A percentile compares a stretch with the other conserved stretches of the same genome.
phyloP scores from a whole-genome alignment of 2,329 filamentous ascomycete species.

The Aspergillus sp. region DNA sequence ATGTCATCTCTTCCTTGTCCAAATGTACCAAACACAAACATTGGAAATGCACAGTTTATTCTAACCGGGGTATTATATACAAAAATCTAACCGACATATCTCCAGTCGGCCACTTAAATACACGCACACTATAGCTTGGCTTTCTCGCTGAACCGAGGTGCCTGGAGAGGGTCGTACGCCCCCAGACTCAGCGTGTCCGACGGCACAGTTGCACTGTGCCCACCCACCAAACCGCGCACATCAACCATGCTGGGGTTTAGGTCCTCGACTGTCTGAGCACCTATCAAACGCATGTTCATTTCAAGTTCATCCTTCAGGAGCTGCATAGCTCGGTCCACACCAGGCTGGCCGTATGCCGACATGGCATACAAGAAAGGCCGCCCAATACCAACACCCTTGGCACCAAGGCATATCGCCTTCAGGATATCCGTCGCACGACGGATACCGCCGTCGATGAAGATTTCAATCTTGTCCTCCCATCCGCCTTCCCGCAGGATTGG shows the following conservation, averaged over 20 bases:
- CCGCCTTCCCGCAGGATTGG: constrained; percentile 74
- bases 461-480: constrained; percentile 74
- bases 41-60: neutral
- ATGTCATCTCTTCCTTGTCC: too few relatives aligned
- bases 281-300: constrained; percentile 97
- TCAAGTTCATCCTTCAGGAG: constrained; percentile 94
- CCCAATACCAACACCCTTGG: constrained; percentile 89
- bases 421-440: constrained; percentile 90
- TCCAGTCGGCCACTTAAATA: neutral
- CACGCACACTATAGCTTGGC: constrained; percentile 36
- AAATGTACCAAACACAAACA: too few relatives aligned
- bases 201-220: constrained; percentile 60
- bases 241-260: constrained; percentile 81
- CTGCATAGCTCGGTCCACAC: constrained; percentile 90
- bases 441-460: constrained; percentile 89
- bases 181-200: constrained; percentile 59
- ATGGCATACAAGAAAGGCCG: constrained; percentile 95
- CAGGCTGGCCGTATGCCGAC: constrained; percentile 82
- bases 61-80: constrained; percentile 9
- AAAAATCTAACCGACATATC: neutral
- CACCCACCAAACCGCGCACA: constrained; percentile 62
- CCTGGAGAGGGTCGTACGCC: constrained; percentile 57
- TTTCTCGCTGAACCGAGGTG: constrained; percentile 51
- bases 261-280: constrained; percentile 71
- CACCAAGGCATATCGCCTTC: constrained; percentile 90